Evolutionary conservation across 306 rosid genomes (phyloP).

Genomic region (Fragaria iinumae): DNA sequence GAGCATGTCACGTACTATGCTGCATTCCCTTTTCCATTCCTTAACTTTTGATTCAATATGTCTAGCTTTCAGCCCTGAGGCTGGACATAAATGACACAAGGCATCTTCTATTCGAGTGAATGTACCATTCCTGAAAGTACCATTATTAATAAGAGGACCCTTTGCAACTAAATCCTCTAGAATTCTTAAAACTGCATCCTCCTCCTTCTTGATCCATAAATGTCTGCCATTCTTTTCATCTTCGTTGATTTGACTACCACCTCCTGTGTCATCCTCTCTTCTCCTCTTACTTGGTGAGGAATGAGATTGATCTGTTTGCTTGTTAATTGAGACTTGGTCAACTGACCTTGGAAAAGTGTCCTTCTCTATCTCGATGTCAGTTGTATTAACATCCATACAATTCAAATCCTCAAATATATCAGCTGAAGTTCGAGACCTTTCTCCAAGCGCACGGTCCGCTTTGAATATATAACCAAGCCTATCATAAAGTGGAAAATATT

Average conservation of each 20-base stretch:
- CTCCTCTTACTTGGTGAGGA: not conserved
- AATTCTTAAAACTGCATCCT: conserved; percentile 19
- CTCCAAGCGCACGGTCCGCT: not conserved
- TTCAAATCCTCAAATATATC: not conserved
- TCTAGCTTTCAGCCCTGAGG: conserved; percentile 8
- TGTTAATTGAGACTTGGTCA: not conserved
- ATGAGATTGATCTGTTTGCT: conserved; percentile 4
- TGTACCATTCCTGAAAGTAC: conserved; percentile 9
- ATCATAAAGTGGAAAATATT: conserved; percentile 12
- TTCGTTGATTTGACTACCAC: conserved; percentile 3
- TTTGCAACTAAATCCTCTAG: conserved; percentile 16
- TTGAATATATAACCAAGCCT: conserved; percentile 10
- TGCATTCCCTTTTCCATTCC: not conserved
- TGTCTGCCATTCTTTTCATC: not conserved
- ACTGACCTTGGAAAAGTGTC: not conserved
- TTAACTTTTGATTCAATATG: conserved; percentile 20
- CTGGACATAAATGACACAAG: not conserved
- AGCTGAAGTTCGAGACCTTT: not conserved
- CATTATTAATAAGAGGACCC: conserved; percentile 2
- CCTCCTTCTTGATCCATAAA: conserved; percentile 17
- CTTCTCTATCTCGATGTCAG: not conserved
- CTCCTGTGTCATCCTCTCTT: not conserved
- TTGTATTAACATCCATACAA: not conserved
- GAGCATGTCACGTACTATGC: conserved; percentile 17
- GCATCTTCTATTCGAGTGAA: conserved; percentile 8